Percentiles rank a stretch among this genome's conserved stretches.
Conservation (phyloP, 2,329 filamentous ascomycete genomes). For the Dothideomycetidae sp. region DNA sequence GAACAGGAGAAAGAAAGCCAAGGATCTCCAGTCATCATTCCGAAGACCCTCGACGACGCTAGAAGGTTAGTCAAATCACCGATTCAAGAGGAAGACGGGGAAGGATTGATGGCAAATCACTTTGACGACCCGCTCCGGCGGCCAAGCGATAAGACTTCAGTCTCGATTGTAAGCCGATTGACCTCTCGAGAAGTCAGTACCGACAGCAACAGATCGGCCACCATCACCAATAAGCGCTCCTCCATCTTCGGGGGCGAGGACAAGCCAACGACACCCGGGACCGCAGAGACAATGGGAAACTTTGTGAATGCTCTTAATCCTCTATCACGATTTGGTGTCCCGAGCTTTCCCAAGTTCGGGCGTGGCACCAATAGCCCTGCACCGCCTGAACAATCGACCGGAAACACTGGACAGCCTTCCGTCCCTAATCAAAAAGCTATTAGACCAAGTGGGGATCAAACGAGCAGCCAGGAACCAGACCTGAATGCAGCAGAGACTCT, state of each 20-base stretch:
- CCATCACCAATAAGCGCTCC: slow-evolving; percentile 45
- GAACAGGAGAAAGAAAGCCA: slow-evolving; percentile 41
- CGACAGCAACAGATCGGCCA: slow-evolving; percentile 55
- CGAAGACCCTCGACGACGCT: slow-evolving; percentile 86
- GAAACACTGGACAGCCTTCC: slow-evolving; percentile 1
- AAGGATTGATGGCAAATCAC: slow-evolving; percentile 17
- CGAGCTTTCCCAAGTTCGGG: slow-evolving; percentile 23
- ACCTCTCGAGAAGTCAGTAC: slow-evolving; percentile 55
- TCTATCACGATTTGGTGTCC: slow-evolving; percentile 22
- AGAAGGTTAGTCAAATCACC: slow-evolving; percentile 69
- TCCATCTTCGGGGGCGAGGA: slow-evolving; percentile 25
- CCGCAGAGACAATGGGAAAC: slow-evolving; percentile 17
- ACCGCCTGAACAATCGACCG: slow-evolving; percentile 4
- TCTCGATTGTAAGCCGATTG: slow-evolving; percentile 48
- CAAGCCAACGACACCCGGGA: slow-evolving; percentile 9
- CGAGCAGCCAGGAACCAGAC: slow-evolving; percentile 14
- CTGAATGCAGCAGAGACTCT: slow-evolving; percentile 30
- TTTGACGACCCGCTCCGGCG: slow-evolving; percentile 18
- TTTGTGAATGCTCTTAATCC: slow-evolving; percentile 23
- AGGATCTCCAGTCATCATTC: slow-evolving; percentile 40
- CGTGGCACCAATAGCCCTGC: slow-evolving; percentile 16
- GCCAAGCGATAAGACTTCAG: slow-evolving; percentile 45
- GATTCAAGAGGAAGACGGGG: slow-evolving; percentile 44
- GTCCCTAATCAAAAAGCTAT: slow-evolving; percentile 11
- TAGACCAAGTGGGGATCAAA: slow-evolving; percentile 14